phyloP scores from a whole-genome alignment of 768 basidiomycete genomes.

The button mushroom (Agaricus bisporus) region DNA sequence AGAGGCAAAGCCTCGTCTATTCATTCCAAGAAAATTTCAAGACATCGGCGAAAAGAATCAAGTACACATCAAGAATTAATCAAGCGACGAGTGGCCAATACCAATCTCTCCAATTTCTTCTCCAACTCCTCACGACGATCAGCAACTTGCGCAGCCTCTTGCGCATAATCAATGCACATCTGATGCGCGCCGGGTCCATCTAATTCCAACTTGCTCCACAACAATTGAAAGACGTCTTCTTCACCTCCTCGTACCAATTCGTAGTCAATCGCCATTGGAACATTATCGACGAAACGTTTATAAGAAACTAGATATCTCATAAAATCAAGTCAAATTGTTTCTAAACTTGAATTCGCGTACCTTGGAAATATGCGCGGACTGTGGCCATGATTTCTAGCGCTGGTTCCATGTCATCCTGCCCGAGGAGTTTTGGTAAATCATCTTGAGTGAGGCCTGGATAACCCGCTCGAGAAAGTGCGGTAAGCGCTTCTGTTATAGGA shows the following conservation, averaged over 20 bases:
- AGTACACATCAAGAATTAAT: background rate
- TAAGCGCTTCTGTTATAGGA: slow-evolving; percentile 24
- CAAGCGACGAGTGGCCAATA: background rate
- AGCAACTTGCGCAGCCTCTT: slow-evolving; percentile 41
- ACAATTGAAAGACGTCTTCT: slow-evolving; percentile 34
- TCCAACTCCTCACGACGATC: slow-evolving; percentile 39
- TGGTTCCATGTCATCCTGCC: slow-evolving; percentile 45
- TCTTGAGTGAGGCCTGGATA: slow-evolving; percentile 29
- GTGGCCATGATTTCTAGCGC: slow-evolving; percentile 65
- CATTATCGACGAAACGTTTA: slow-evolving; percentile 52
- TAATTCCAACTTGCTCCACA: slow-evolving; percentile 46
- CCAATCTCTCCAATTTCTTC: slow-evolving; percentile 46
- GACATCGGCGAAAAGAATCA: too few species aligned
- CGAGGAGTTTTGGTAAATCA: slow-evolving; percentile 45
- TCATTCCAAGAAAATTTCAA: too few species aligned
- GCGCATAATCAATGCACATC: slow-evolving; percentile 46
- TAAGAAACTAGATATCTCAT: slow-evolving; percentile 39
- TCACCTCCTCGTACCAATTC: slow-evolving; percentile 50
- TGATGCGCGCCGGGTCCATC: slow-evolving; percentile 38
- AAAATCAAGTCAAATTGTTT: background rate
- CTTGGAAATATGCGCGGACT: slow-evolving; percentile 72
- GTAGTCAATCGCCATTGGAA: slow-evolving; percentile 51
- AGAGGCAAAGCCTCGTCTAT: too few species aligned
- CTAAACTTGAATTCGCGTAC: slow-evolving; percentile 23
- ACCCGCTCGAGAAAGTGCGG: slow-evolving; percentile 34